Conservation (phyloP, 2,329 filamentous ascomycete species). For the Ascocoryne sarcoides region DNA sequence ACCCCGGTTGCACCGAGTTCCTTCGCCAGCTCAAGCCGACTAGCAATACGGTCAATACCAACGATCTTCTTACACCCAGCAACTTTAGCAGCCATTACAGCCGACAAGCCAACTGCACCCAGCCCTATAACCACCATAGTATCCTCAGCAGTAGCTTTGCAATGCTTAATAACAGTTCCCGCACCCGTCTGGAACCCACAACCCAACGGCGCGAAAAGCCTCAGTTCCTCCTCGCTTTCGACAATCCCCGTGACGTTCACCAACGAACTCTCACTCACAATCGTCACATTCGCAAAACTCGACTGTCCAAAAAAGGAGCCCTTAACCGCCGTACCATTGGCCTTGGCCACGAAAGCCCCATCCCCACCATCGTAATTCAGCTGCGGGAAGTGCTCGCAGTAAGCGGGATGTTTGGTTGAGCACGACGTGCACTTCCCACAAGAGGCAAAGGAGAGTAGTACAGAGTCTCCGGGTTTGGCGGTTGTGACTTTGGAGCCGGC, state of each 20-base stretch:
- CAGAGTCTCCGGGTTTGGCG: conserved; percentile 21
- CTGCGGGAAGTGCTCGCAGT: too few relatives aligned
- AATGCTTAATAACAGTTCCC: conserved; percentile 32
- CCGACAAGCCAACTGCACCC: conserved; percentile 32
- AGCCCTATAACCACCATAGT: conserved; percentile 31
- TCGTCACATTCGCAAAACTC: conserved; percentile 21
- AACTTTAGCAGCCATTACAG: conserved; percentile 31
- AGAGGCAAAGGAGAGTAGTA: conserved; percentile 28
- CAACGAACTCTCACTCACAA: conserved; percentile 21
- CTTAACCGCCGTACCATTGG: too few relatives aligned
- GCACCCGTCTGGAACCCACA: conserved; percentile 36
- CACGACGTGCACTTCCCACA: conserved; percentile 28
- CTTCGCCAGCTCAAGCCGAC: conserved; percentile 34
- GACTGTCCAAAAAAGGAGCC: conserved; percentile 27
- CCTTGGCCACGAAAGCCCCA: too few relatives aligned
- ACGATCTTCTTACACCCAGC: conserved; percentile 30
- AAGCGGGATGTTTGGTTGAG: conserved; percentile 19
- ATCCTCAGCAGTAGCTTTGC: conserved; percentile 23
- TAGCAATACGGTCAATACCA: conserved; percentile 36
- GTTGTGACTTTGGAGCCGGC: too few relatives aligned
- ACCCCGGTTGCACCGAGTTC: conserved; percentile 36
- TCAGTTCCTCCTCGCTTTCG: conserved; percentile 25
- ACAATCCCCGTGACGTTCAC: too few relatives aligned
- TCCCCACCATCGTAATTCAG: too few relatives aligned
- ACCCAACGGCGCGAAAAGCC: conserved; percentile 31